A percentile compares a stretch with the other conserved stretches of the same genome.
Evolutionary conservation across 2,329 filamentous ascomycete species (phyloP).

Genomic region (Amesomyces nigricolor): DNA sequence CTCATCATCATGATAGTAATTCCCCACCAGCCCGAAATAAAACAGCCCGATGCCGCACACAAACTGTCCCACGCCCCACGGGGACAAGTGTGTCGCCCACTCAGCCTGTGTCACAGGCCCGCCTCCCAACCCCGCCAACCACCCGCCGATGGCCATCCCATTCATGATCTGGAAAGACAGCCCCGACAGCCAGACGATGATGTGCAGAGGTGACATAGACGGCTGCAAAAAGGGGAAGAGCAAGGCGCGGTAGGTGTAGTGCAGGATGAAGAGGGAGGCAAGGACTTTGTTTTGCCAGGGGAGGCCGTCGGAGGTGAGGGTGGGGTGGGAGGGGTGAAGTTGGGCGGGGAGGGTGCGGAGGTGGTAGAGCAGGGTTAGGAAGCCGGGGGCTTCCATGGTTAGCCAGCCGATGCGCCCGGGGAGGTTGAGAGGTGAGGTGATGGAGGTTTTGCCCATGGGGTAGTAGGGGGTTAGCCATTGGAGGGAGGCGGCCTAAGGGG

Average conservation of each 20-base stretch:
- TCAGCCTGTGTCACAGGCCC: conserved; percentile 56
- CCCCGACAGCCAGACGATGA: conserved; percentile 59
- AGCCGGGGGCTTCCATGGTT: conserved; percentile 78
- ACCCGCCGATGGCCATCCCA: conserved; percentile 69
- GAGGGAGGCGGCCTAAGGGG: conserved; percentile 56
- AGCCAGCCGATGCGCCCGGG: conserved; percentile 84
- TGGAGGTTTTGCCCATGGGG: conserved; percentile 88
- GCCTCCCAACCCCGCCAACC: conserved; percentile 65
- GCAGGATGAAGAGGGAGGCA: conserved; percentile 64
- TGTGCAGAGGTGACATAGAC: conserved; percentile 86
- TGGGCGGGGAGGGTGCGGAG: conserved; percentile 62
- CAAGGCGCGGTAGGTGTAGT: conserved; percentile 87
- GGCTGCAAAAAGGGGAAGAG: conserved; percentile 78
- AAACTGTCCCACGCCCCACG: conserved; percentile 42
- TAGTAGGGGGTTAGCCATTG: conserved; percentile 81
- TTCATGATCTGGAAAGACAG: conserved; percentile 75
- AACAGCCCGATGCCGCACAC: conserved; percentile 67
- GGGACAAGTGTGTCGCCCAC: conserved; percentile 40
- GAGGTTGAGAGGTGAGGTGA: conserved; percentile 69
- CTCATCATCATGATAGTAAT: conserved; percentile 86
- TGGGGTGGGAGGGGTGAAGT: conserved; percentile 42
- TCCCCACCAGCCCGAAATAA: conserved; percentile 67
- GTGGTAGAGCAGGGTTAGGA: conserved; percentile 72
- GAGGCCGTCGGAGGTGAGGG: conserved; percentile 44
- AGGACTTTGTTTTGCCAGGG: conserved; percentile 76